A percentile compares a stretch with the other conserved stretches of the same genome.
These are phyloP conservation scores for Cyberlindnera mycetangii DNA, from an alignment of 805 yeast genomes.

Conservation along the genomic window DNA sequence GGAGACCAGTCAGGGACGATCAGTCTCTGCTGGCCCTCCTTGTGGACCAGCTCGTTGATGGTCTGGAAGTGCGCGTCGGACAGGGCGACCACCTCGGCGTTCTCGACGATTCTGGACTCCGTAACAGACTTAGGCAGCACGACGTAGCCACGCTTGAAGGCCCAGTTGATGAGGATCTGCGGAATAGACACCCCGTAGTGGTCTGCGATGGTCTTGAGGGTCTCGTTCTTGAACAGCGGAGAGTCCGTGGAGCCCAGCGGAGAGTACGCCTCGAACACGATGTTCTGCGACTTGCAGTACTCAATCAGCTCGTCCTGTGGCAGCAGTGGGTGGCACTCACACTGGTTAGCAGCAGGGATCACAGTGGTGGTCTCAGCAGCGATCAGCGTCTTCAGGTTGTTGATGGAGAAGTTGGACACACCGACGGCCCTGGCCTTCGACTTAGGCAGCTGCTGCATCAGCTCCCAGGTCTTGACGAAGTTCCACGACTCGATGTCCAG, in stretches of 20 bases:
- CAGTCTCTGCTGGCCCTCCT: slow-evolving; percentile 32
- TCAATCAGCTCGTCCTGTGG: slow-evolving; percentile 23
- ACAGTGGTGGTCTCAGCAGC: slow-evolving; percentile 11
- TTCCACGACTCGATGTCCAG: slow-evolving; percentile 58
- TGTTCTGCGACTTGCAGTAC: slow-evolving; percentile 15
- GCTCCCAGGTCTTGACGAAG: slow-evolving; percentile 26
- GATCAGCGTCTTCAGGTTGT: slow-evolving; percentile 15
- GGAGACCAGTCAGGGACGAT: slow-evolving; percentile 20
- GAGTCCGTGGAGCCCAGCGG: slow-evolving; percentile 22
- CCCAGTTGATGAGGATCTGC: slow-evolving; percentile 57
- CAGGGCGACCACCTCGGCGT: slow-evolving; percentile 32
- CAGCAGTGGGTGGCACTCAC: slow-evolving; percentile 24
- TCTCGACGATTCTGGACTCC: slow-evolving; percentile 39
- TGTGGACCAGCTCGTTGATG: slow-evolving; percentile 27
- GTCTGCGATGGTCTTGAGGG: slow-evolving; percentile 42
- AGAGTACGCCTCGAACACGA: slow-evolving; percentile 20
- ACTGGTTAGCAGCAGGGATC: slow-evolving; percentile 24
- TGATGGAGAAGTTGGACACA: slow-evolving; percentile 25
- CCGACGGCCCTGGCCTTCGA: slow-evolving; percentile 22
- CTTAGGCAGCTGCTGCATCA: slow-evolving; percentile 15
- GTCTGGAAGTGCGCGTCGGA: slow-evolving; percentile 34
- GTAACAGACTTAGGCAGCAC: slow-evolving; percentile 51
- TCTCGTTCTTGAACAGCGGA: slow-evolving; percentile 33
- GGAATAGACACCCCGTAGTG: slow-evolving; percentile 32
- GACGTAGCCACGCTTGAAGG: slow-evolving; percentile 51